These are phyloP conservation scores for Protomyces arabidopsidicola DNA, from an alignment of 1,139 yeast genomes.

Conservation along the genomic window DNA sequence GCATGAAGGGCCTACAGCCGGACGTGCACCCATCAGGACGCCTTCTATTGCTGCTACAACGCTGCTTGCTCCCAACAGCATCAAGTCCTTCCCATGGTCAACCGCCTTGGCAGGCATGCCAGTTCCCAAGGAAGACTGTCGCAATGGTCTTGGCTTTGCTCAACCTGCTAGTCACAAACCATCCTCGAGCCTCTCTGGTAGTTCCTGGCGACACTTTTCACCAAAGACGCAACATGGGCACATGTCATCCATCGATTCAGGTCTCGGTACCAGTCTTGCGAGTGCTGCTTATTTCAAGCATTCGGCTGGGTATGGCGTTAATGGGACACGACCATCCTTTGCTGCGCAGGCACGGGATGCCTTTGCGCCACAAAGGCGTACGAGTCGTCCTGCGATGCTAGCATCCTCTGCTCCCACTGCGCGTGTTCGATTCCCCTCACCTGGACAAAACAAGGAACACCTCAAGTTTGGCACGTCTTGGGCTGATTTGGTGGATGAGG, in stretches of 20 bases:
- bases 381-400: constrained; percentile 10
- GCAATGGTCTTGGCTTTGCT: constrained; percentile 24
- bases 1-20: constrained; percentile 29
- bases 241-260: constrained; percentile 9
- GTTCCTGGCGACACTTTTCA: constrained; percentile 13
- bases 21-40: constrained; percentile 45
- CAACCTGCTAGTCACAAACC: constrained; percentile 15
- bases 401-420: constrained; percentile 31
- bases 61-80: not conserved
- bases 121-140: constrained; percentile 2
- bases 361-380: not conserved
- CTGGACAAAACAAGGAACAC: constrained; percentile 31
- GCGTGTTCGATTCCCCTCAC: constrained; percentile 26
- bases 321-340: not conserved
- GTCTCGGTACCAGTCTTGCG: constrained; percentile 16
- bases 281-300: constrained; percentile 4
- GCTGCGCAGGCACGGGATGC: not conserved
- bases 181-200: not conserved
- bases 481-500: constrained; percentile 39
- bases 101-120: constrained; percentile 23
- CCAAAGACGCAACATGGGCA: not conserved
- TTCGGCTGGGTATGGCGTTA: not conserved
- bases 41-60: constrained; percentile 37
- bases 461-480: constrained; percentile 40
- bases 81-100: constrained; percentile 26